Base-by-base conservation (phyloP, 2,329 filamentous ascomycete species). In the Fusarium azukiicola region DNA sequence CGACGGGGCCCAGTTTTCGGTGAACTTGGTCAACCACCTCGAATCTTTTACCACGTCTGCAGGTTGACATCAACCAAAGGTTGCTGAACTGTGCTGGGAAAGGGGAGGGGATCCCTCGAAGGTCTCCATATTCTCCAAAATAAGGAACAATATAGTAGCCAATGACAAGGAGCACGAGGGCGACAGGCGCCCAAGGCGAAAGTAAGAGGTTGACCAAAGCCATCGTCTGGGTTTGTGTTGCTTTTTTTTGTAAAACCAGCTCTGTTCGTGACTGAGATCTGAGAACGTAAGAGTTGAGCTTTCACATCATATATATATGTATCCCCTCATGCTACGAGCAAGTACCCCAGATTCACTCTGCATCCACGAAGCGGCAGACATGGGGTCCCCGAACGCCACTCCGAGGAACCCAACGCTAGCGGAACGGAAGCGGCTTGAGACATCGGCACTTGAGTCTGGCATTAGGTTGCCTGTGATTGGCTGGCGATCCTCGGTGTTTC, bases 1-100 rank as follows among this genome's bases (percentile, higher is more conserved):
- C 95, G 5, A 98, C 86, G 42, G 94, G 94, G 21, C 97, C 97
- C 67, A 95, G 88, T 83, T 94, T 95, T 89, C 95, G 92, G 86
- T 98, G 97, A 6, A 93, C 91, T 38, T 94, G 86, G 81, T 98
- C 91, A 21, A 98, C 94, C 10, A 90, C 88, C 40, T 88, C 80
- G 80, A 92, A 96, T 3, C 95, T 90, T 58, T 91, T 90, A 5
- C 96, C 96, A 12, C 92, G 90, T 3, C 97, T 93, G 73, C 89
- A 90, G 42, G 93, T 92, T 5, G 90, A 88, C 64, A 98, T 85
- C 19, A 98, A 90, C 97, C 97, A 99, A 21, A 98, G 88, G 80
- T 97, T 96, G 52, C 94, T 93, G 85, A 97, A 96, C 46, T 91
- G 89, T 0, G 92, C 92, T 1, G 92, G 90, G 79, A 95, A 93